Conservation (phyloP, 2,329 filamentous ascomycete genomes). For the Alternaria atra region DNA sequence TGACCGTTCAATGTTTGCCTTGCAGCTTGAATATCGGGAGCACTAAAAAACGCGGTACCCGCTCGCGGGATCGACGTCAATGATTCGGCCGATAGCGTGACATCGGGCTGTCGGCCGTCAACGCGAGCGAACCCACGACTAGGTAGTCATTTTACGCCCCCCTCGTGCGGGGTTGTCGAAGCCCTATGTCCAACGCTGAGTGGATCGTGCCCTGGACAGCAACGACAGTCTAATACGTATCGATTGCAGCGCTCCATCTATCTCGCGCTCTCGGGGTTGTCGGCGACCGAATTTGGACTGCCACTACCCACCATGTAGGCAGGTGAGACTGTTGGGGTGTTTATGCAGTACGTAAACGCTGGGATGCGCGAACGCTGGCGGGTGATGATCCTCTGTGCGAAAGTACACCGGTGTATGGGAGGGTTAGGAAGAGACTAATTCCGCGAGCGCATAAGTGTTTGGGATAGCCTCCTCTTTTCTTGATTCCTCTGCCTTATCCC, state of each 20-base stretch:
- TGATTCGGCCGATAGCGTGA: not conserved
- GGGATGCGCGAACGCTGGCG: not conserved
- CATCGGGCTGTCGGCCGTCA: constrained; percentile 9
- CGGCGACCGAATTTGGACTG: not conserved
- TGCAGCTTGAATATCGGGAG: not conserved
- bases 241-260: not conserved
- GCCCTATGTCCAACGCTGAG: not conserved
- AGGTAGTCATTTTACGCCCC: not conserved
- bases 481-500: not conserved
- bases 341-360: constrained; percentile 1
- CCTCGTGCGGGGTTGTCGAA: not conserved
- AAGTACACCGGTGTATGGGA: not conserved
- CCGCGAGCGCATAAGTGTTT: not conserved
- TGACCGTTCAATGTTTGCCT: not conserved
- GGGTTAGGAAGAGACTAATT: not conserved
- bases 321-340: not conserved
- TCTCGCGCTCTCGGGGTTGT: not conserved
- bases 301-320: not conserved
- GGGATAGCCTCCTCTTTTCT: not conserved
- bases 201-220: not conserved
- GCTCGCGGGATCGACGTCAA: not conserved
- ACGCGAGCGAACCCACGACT: not conserved
- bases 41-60: not conserved
- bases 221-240: not conserved
- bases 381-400: not conserved